Conservation (phyloP, 1,284 basidiomycete genomes). For the Rhodotorula sp. region DNA sequence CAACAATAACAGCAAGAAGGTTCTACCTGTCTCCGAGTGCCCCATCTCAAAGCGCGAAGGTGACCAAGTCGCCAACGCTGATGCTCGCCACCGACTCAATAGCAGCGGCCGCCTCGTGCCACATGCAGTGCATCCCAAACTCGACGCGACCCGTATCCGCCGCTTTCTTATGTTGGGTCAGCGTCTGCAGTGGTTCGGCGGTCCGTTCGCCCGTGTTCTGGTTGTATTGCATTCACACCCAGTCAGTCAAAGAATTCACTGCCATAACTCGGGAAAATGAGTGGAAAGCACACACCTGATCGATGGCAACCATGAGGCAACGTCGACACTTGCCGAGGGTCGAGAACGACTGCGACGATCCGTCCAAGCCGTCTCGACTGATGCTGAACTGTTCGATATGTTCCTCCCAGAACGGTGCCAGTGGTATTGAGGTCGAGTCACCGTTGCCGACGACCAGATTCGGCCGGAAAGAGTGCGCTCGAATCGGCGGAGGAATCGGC, state of each 20-base stretch:
- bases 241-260: too few species aligned
- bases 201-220: slow-evolving; percentile 22
- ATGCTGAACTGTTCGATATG: slow-evolving; percentile 10
- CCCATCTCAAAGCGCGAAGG: too few species aligned
- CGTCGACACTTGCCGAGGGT: slow-evolving; percentile 27
- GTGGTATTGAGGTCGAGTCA: background rate
- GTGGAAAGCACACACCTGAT: too few species aligned
- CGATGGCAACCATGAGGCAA: slow-evolving; percentile 34
- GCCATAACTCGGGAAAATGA: too few species aligned
- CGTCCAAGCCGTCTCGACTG: background rate
- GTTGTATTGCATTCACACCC: too few species aligned
- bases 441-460: slow-evolving; percentile 21
- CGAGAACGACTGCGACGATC: slow-evolving; percentile 3
- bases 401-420: slow-evolving; percentile 31
- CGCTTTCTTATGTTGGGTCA: slow-evolving; percentile 20
- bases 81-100: background rate
- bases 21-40: too few species aligned
- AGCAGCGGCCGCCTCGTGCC: background rate
- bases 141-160: slow-evolving; percentile 21
- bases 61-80: too few species aligned
- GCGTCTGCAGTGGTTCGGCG: slow-evolving; percentile 21
- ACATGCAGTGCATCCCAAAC: slow-evolving; percentile 25
- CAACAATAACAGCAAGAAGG: too few species aligned
- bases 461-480: slow-evolving; percentile 26
- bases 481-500: background rate